Evolutionary conservation across 805 yeast genomes (phyloP).

Genomic region (Starmerella asiatica): DNA sequence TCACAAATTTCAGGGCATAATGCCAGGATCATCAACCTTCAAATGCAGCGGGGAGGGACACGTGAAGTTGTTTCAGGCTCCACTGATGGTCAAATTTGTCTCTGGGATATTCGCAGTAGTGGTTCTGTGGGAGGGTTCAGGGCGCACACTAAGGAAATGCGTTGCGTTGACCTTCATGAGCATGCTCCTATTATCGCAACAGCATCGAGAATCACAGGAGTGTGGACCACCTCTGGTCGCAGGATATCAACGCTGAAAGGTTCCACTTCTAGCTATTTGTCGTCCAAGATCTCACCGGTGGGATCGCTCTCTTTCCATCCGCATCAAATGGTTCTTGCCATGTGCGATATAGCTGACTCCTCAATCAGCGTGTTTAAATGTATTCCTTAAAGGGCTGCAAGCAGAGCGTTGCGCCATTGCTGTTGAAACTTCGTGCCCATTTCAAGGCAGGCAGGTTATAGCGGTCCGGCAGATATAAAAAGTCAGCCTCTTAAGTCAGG

Average conservation of each 20-base stretch:
- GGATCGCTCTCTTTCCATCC: constrained; percentile 74
- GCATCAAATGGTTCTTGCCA: constrained; percentile 85
- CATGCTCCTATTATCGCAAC: constrained; percentile 92
- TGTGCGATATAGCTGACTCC: constrained; percentile 33
- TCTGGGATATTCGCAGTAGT: constrained; percentile 74
- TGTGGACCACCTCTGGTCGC: constrained; percentile 82
- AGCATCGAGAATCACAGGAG: constrained; percentile 62
- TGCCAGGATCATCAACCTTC: constrained; percentile 57
- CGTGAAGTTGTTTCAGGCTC: constrained; percentile 74
- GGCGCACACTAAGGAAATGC: constrained; percentile 41
- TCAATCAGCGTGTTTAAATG: constrained; percentile 13
- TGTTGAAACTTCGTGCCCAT: too few relatives aligned
- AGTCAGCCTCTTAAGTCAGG: too few relatives aligned
- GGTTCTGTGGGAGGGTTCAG: constrained; percentile 57
- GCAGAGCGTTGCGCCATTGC: too few relatives aligned
- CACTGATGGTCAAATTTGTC: constrained; percentile 63
- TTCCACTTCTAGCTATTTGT: constrained; percentile 24
- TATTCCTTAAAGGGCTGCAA: neutral
- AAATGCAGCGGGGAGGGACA: constrained; percentile 93
- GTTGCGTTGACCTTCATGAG: constrained; percentile 75
- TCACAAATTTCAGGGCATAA: constrained; percentile 26
- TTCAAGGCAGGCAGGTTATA: too few relatives aligned
- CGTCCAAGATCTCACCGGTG: constrained; percentile 35
- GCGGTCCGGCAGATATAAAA: too few relatives aligned
- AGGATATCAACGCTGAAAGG: constrained; percentile 42